phyloP scores from a whole-genome alignment of 192 early-diverging fungal species.

The Hyaloraphidium curvatum region DNA sequence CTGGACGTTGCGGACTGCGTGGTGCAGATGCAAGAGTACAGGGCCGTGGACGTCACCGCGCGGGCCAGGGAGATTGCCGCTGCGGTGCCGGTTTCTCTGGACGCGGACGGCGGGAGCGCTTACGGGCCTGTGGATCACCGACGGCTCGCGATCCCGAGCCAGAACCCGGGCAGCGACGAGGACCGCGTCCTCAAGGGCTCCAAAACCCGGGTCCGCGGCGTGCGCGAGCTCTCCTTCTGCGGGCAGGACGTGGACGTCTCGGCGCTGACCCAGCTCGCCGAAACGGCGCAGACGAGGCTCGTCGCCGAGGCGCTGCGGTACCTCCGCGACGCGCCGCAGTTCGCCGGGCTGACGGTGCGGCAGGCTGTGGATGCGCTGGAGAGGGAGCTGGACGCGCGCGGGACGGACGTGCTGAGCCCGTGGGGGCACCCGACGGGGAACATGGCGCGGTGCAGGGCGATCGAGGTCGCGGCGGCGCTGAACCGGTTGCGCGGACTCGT shows the following conservation, averaged over 20 bases:
- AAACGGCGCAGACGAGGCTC: slow-evolving; percentile 24
- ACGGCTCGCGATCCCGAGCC: background rate
- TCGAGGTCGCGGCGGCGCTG: slow-evolving; percentile 26
- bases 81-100: slow-evolving; percentile 11
- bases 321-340: background rate
- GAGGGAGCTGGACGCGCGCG: slow-evolving; percentile 6
- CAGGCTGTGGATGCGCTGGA: slow-evolving; percentile 18
- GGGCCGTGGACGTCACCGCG: slow-evolving; percentile 16
- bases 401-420: slow-evolving; percentile 13
- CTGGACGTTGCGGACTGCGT: slow-evolving; percentile 31
- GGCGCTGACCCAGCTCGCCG: slow-evolving; percentile 29
- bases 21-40: slow-evolving; percentile 24
- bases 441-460: slow-evolving; percentile 20
- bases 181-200: background rate
- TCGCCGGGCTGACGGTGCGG: slow-evolving; percentile 1
- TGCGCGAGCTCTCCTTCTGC: slow-evolving; percentile 12
- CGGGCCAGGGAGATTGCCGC: slow-evolving; percentile 15
- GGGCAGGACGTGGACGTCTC: slow-evolving; percentile 22
- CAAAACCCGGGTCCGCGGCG: slow-evolving; percentile 4
- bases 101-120: background rate
- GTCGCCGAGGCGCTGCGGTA: slow-evolving; percentile 19
- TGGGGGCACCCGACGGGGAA: slow-evolving; percentile 13
- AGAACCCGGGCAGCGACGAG: background rate
- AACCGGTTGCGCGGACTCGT: background rate
- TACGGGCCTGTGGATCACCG: background rate